Conservation (phyloP, 2,329 filamentous ascomycete genomes). For the Eutypella sp. region DNA sequence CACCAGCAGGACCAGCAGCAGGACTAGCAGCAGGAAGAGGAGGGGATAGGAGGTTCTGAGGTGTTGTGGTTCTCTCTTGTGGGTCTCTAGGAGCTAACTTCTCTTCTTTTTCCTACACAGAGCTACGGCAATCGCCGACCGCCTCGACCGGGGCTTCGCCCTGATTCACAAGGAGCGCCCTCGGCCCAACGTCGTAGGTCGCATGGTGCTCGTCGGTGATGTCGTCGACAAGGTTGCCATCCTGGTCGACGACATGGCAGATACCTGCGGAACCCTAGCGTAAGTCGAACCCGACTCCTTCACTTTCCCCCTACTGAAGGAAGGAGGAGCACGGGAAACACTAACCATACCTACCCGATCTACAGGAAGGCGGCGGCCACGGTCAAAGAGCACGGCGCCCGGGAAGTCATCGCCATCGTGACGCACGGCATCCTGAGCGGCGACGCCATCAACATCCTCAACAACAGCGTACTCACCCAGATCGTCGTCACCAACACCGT, state of each 20-base stretch:
- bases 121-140: conserved; percentile 88
- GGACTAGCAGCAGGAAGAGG: too few relatives aligned
- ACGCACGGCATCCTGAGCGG: conserved; percentile 77
- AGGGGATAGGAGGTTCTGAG: too few relatives aligned
- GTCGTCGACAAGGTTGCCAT: conserved; percentile 90
- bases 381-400: conserved; percentile 79
- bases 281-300: too few relatives aligned
- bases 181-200: conserved; percentile 77
- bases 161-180: conserved; percentile 96
- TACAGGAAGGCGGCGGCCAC: conserved; percentile 76
- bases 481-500: conserved; percentile 78
- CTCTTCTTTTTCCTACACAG: conserved; percentile 34
- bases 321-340: neutral
- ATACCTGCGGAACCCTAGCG: conserved; percentile 75
- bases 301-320: neutral
- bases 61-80: too few relatives aligned
- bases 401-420: conserved; percentile 88
- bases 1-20: too few relatives aligned
- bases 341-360: conserved; percentile 44
- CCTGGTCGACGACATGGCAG: conserved; percentile 96
- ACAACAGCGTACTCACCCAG: conserved; percentile 62
- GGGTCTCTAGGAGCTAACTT: too few relatives aligned
- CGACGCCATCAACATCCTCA: conserved; percentile 68
- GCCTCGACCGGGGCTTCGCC: conserved; percentile 83
- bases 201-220: conserved; percentile 94